Conservation (phyloP, 139 green algal species). For the Micractinium sp. region DNA sequence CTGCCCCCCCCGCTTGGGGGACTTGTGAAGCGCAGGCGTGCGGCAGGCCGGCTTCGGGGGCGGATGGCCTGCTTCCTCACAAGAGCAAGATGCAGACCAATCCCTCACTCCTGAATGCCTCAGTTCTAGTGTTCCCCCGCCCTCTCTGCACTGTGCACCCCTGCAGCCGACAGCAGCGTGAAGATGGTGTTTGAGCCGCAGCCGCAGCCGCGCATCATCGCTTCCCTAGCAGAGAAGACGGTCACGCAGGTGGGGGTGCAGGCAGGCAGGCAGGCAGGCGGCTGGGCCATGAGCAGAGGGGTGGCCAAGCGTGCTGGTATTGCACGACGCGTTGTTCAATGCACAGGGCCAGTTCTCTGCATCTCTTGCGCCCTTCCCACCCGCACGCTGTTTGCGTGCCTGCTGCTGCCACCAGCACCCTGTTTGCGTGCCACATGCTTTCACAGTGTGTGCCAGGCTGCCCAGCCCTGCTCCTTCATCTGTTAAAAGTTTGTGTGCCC, state of each 20-base stretch:
- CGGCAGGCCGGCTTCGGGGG: too few species aligned
- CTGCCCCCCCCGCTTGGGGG: neutral
- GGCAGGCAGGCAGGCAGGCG: neutral
- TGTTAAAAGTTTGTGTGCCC: neutral
- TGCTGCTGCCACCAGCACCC: too few species aligned
- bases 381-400: too few species aligned
- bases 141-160: neutral
- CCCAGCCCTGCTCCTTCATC: neutral
- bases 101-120: too few species aligned
- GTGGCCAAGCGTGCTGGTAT: too few species aligned
- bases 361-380: too few species aligned
- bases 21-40: neutral
- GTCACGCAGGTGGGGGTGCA: slow-evolving; percentile 79
- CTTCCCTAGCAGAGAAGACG: slow-evolving; percentile 60
- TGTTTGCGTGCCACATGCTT: too few species aligned
- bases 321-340: too few species aligned
- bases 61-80: too few species aligned
- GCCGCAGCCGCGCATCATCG: slow-evolving; percentile 73
- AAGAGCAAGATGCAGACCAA: too few species aligned
- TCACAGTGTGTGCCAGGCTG: neutral
- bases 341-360: too few species aligned
- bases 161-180: slow-evolving; percentile 52
- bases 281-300: neutral
- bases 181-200: slow-evolving; percentile 90
- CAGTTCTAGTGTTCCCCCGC: neutral